phyloP scores from a whole-genome alignment of 1,284 basidiomycete genomes.

The Sphagnurus paluster region DNA sequence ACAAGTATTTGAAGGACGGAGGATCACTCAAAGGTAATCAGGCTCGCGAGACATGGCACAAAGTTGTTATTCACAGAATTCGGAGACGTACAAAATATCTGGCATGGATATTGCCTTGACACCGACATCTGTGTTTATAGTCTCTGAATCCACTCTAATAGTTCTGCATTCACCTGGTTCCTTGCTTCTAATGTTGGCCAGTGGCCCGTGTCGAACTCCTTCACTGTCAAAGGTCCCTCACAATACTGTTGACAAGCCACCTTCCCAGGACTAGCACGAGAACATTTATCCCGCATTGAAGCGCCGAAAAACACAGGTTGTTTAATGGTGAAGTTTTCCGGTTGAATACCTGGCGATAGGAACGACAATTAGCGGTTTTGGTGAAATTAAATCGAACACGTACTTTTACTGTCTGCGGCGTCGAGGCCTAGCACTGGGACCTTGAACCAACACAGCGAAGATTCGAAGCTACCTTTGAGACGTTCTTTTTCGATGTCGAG shows the following conservation, averaged over 20 bases:
- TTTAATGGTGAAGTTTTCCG: conserved; percentile 9
- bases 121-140: not conserved
- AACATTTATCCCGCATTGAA: conserved; percentile 10
- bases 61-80: too few species aligned
- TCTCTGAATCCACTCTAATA: conserved; percentile 11
- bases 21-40: too few species aligned
- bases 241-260: not conserved
- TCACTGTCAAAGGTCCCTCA: conserved; percentile 14
- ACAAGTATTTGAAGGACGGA: too few species aligned
- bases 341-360: conserved; percentile 9
- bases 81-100: too few species aligned
- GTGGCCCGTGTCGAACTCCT: conserved; percentile 13
- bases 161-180: conserved; percentile 12
- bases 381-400: conserved; percentile 5
- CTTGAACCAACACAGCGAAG: conserved; percentile 21
- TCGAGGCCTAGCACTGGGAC: conserved; percentile 14
- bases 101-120: too few species aligned
- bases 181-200: conserved; percentile 15
- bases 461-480: conserved; percentile 15
- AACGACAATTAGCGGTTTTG: not conserved
- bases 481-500: conserved; percentile 9
- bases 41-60: too few species aligned
- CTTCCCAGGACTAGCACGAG: not conserved
- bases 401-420: conserved; percentile 25
- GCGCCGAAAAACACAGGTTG: conserved; percentile 15